Base-by-base conservation (phyloP, 169 alveolate genomes). In the Hepatocystis sp. region DNA sequence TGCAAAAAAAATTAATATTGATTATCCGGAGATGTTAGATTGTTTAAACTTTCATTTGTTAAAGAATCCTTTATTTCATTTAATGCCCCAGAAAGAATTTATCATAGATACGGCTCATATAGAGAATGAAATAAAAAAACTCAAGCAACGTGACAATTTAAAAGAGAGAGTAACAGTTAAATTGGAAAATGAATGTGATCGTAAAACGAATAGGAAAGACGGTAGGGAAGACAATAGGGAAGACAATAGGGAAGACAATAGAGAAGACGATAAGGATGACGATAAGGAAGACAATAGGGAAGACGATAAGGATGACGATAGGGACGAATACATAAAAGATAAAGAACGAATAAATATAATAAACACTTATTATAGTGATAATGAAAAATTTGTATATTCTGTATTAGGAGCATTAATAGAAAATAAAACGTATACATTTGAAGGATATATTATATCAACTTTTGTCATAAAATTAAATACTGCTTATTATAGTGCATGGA, bases 401-500 rank as follows among this genome's bases (percentile, higher is more conserved):
- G 15, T 64, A 49, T 64, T 78, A 64, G 51, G 64, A 28, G 44
- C 66, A 11, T 78, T 78, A 42, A 40, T 78, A 46, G 88, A 78
- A 15, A 28, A 32, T 30, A 78, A 78, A 78, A 36, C 30, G 13
- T 78, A 78, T 47, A 60, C 88, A 8, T 78, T 78, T 32, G 81
- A 78, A 51, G 88, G 88, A 0, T 78, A 78, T 61, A 64, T 78
- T 7, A 27, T 78, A 19, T 60, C 67, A n/a, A 10, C 84, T 23
- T 21, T 60, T 78, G 84, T 55, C 2, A 78, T 78, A 17, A 60
- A 60, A 36, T 27, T 60, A 46, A 78, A 78, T 47, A 36, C 88
- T 23, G 58, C 88, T 42, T 78, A 78, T 25, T 78, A 78, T 52
- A 60, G 84, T 25, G 88, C 88, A 39, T 78, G 88, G 88, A 49